Base-by-base conservation (phyloP, 75 land plant species). In the Pinus tabuliformis region DNA sequence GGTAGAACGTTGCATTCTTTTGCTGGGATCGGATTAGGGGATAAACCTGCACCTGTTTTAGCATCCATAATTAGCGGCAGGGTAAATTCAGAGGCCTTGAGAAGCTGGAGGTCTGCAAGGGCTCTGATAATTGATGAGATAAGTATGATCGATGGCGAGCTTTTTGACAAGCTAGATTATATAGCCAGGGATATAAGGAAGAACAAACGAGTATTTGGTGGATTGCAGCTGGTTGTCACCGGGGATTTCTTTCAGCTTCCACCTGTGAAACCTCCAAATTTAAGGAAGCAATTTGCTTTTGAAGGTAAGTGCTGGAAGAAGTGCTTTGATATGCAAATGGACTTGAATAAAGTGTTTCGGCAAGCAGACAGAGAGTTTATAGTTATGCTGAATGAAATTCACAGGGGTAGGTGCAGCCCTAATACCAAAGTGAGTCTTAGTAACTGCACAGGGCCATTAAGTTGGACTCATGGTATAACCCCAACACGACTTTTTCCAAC, bases 201-300 rank as follows among this genome's bases (percentile, higher is more conserved):
- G n/a, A 39, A 11, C 15, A n/a, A 56, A 3, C 52, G 68, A 66
- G 57, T 62, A 3, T 92, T 90, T 86, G 95, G 95, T 60, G 95
- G 93, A 21, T 78, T 93, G 22, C 91, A 91, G 78, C 79, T 93
- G 57, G 64, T 93, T 80, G 93, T 87, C 56, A 82, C 85, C 56
- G 95, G 95, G 20, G 95, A 93, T 70, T 93, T 93, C 71, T 91
- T 89, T 81, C 95, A 93, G 81, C 81, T 93, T 49, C 93, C 91
- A 39, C 95, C 95, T 6, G 78, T 93, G 20, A 61, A 72, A 12
- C 78, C 76, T 13, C 62, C 76, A 12, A 77, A 73, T 37, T 39
- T 59, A 1, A 58, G 58, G 3, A 91, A 85, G 70, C 59, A 83
- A 62, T 93, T 82, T 87, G 93, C 95, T 0, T 91, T 93, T 73